Percentiles rank a stretch among this genome's conserved stretches.
phyloP scores from a whole-genome alignment of 148 eudicot species.

The Gaultheria prostrata region DNA sequence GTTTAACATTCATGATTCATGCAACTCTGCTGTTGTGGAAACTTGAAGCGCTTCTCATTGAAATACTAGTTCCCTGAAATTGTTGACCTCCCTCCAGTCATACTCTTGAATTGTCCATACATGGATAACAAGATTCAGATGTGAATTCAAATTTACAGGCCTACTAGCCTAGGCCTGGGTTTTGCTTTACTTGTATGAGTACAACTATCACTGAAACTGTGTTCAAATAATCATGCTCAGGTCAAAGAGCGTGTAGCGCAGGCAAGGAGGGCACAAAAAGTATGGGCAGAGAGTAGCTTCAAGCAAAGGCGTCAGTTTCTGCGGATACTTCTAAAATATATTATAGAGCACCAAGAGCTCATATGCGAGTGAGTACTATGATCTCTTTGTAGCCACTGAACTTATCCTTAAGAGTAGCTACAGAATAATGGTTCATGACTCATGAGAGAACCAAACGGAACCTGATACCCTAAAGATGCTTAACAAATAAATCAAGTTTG shows the following conservation, averaged over 20 bases:
- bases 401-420: neutral
- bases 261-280: slow-evolving; percentile 85
- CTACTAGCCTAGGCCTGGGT: neutral
- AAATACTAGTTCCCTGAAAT: slow-evolving; percentile 2
- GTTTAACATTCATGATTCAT: neutral
- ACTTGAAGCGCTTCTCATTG: neutral
- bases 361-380: slow-evolving; percentile 86
- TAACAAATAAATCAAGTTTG: neutral
- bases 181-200: neutral
- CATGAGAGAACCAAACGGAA: neutral
- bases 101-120: neutral
- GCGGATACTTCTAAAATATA: slow-evolving; percentile 88
- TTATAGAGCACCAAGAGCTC: slow-evolving; percentile 92
- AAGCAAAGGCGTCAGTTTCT: slow-evolving; percentile 95
- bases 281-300: slow-evolving; percentile 94
- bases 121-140: neutral
- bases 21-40: neutral
- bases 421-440: neutral
- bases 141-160: neutral
- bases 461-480: neutral
- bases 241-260: slow-evolving; percentile 85
- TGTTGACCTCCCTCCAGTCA: neutral
- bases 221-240: slow-evolving; percentile 36
- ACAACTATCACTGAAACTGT: slow-evolving; percentile 15
- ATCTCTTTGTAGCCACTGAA: neutral